phyloP scores from a whole-genome alignment of 164 flowering plant species.

The Umbellularia californica region DNA sequence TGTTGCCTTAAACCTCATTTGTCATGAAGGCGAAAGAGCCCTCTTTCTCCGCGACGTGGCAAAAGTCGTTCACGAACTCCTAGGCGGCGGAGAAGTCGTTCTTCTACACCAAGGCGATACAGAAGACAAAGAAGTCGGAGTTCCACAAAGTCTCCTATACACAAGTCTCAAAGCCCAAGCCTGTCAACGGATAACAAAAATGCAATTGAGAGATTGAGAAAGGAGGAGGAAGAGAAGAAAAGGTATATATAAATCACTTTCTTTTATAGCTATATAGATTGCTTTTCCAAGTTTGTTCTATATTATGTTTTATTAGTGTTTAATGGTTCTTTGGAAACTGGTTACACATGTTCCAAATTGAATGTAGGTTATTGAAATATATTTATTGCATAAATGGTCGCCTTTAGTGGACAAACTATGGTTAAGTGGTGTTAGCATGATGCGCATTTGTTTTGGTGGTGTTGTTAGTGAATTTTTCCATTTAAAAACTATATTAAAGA shows the following conservation, averaged over 20 bases:
- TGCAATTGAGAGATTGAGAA: constrained; percentile 54
- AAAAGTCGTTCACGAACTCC: constrained; percentile 69
- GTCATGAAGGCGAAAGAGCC: constrained; percentile 53
- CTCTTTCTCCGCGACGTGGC: constrained; percentile 60
- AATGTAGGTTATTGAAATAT: no score
- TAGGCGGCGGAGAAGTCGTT: constrained; percentile 68
- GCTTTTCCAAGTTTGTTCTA: not conserved
- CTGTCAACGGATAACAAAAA: constrained; percentile 50
- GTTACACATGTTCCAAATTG: no score
- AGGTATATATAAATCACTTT: constrained; percentile 41
- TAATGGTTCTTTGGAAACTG: no score
- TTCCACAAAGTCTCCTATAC: constrained; percentile 55
- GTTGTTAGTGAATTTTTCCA: not conserved
- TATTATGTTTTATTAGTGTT: no score
- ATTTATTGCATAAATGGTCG: no score
- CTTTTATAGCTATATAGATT: not conserved
- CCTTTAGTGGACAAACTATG: no score
- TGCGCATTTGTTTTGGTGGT: no score
- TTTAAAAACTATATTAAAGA: no score
- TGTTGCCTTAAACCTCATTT: not conserved
- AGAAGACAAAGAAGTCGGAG: constrained; percentile 74
- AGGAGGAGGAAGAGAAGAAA: constrained; percentile 86
- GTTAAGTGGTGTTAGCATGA: not conserved
- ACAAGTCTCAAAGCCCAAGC: constrained; percentile 59
- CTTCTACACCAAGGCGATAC: constrained; percentile 65